phyloP scores from a whole-genome alignment of 106 monocot genomes.

The Vanilla planifolia region DNA sequence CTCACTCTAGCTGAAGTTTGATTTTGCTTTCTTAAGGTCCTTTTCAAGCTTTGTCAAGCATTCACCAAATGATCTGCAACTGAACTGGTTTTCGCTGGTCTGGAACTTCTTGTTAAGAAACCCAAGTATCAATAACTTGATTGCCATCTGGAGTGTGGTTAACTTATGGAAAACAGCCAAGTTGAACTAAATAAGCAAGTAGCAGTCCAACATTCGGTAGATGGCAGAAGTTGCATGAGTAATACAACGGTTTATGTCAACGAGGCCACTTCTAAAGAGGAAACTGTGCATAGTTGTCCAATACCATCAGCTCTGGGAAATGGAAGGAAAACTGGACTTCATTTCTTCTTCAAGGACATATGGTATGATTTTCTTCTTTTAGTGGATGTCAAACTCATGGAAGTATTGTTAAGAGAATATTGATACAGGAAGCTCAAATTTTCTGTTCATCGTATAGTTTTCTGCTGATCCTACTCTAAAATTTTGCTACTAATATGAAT shows the following conservation, averaged over 20 bases:
- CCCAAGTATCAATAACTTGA: background rate
- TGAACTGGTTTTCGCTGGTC: background rate
- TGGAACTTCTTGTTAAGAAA: background rate
- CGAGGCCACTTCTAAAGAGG: background rate
- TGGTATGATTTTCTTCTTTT: slow-evolving; percentile 21
- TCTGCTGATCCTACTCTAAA: background rate
- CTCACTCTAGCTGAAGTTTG: background rate
- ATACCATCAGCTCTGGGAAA: background rate
- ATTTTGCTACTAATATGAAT: no score
- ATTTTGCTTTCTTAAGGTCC: background rate
- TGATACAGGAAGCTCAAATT: background rate
- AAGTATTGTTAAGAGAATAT: background rate
- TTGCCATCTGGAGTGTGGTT: background rate
- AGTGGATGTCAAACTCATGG: background rate
- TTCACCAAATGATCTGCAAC: background rate
- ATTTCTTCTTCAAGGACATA: slow-evolving; percentile 45
- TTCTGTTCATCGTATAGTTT: background rate
- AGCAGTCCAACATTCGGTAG: background rate
- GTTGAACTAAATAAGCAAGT: slow-evolving; percentile 1
- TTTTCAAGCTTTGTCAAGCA: background rate
- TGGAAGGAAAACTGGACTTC: slow-evolving; percentile 31
- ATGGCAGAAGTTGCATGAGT: background rate
- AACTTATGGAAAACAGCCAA: slow-evolving; percentile 3
- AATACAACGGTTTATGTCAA: background rate
- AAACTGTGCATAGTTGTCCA: slow-evolving; percentile 1